These are phyloP conservation scores for Bassia scoparia DNA, from an alignment of 148 eudicot genomes.

Conservation along the genomic window DNA sequence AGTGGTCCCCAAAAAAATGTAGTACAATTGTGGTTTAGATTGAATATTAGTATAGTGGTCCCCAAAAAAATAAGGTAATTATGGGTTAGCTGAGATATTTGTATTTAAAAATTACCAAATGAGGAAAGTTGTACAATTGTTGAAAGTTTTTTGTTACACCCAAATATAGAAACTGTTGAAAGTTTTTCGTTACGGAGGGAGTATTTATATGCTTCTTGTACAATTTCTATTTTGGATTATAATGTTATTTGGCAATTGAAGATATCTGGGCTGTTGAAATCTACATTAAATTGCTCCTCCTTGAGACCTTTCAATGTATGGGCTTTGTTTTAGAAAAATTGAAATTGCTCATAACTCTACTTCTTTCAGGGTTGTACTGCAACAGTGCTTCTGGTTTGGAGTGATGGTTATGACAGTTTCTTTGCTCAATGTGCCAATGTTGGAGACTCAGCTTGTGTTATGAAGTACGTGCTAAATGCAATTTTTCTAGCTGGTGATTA, in stretches of 20 bases:
- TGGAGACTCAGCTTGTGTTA: constrained; percentile 93
- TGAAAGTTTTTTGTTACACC: too few relatives aligned
- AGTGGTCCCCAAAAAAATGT: too few relatives aligned
- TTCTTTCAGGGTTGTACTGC: constrained; percentile 94
- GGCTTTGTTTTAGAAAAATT: constrained; percentile 4
- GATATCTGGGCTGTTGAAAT: neutral
- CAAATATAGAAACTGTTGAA: too few relatives aligned
- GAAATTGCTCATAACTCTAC: constrained; percentile 14
- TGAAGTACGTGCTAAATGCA: constrained; percentile 52
- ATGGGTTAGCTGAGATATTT: too few relatives aligned
- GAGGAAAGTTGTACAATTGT: too few relatives aligned
- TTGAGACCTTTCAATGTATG: neutral
- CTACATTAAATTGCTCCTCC: neutral
- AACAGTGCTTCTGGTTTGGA: constrained; percentile 88
- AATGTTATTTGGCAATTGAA: neutral
- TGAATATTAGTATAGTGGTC: too few relatives aligned
- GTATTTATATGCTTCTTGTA: too few relatives aligned
- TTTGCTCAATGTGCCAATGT: constrained; percentile 97
- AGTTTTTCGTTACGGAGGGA: too few relatives aligned
- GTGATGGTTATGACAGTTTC: constrained; percentile 53
- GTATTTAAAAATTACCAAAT: too few relatives aligned
- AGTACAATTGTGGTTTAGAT: too few relatives aligned
- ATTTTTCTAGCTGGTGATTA: constrained; percentile 13
- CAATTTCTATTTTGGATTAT: constrained; percentile 6
- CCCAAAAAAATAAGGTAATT: too few relatives aligned